phyloP scores from a whole-genome alignment of 148 eudicot genomes.

The Fagopyrum esculentum region DNA sequence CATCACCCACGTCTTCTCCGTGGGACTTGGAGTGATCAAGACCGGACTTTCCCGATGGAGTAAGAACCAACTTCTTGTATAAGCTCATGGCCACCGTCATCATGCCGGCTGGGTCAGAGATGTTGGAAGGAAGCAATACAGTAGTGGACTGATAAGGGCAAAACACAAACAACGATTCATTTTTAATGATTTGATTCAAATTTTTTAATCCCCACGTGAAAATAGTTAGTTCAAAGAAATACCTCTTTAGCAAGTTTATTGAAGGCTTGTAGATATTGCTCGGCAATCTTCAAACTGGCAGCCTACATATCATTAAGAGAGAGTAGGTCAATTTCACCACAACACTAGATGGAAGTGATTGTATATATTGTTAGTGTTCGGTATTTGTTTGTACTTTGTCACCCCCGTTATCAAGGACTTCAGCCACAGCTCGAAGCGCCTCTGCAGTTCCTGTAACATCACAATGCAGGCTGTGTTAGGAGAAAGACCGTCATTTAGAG shows the following conservation, averaged over 20 bases:
- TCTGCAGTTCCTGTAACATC: constrained; percentile 45
- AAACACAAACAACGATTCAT: not conserved
- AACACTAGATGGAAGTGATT: not conserved
- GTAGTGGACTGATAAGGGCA: constrained; percentile 48
- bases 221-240: not conserved
- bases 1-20: not conserved
- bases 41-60: constrained; percentile 7
- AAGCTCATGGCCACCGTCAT: constrained; percentile 47
- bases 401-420: constrained; percentile 16
- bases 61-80: constrained; percentile 45
- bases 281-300: constrained; percentile 78
- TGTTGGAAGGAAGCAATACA: constrained; percentile 53
- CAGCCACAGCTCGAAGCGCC: constrained; percentile 20
- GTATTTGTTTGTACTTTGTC: not conserved
- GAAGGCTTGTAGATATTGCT: constrained; percentile 79
- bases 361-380: not conserved
- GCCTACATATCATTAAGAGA: constrained; percentile 40
- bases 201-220: not conserved
- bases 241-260: constrained; percentile 75
- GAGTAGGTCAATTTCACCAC: not conserved
- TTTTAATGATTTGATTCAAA: not conserved
- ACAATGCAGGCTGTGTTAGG: not conserved
- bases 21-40: not conserved
- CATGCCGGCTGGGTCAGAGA: constrained; percentile 52
- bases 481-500: not conserved